Evolutionary conservation across 2,329 filamentous ascomycete species (phyloP).

Genomic region (Aureobasidium sp.): DNA sequence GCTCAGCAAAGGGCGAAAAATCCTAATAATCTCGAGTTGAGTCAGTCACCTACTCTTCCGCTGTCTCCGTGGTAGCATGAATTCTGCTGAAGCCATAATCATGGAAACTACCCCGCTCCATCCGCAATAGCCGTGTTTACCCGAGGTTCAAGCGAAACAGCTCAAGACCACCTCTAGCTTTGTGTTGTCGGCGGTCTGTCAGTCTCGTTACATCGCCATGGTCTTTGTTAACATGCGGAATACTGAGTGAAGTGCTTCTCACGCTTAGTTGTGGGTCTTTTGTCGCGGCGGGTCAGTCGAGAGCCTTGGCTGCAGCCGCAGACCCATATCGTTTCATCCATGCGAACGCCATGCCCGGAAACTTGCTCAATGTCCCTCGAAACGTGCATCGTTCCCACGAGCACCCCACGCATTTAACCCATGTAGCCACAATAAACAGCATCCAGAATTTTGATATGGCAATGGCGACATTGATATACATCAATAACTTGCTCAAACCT

Average conservation of each 20-base stretch:
- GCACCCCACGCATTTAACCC: background rate
- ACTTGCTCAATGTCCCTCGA: conserved; percentile 1
- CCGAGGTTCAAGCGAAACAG: background rate
- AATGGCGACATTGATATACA: background rate
- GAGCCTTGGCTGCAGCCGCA: background rate
- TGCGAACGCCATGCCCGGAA: background rate
- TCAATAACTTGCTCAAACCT: background rate
- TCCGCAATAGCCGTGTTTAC: background rate
- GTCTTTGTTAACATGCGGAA: too few species aligned
- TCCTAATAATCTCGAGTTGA: background rate
- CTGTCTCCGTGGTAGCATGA: background rate
- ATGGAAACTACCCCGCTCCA: background rate
- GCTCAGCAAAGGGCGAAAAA: background rate
- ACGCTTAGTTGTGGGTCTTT: background rate
- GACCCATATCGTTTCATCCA: background rate
- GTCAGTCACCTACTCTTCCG: background rate
- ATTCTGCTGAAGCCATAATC: background rate
- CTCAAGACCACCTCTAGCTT: background rate
- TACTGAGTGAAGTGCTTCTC: background rate
- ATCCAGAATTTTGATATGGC: background rate
- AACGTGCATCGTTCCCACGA: background rate
- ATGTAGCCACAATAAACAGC: background rate
- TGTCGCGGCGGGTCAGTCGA: background rate
- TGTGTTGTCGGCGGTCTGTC: background rate
- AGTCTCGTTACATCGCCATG: background rate